Percentiles rank a stretch among this genome's conserved stretches.
Evolutionary conservation across 225 moss, liverwort and hornwort genomes (phyloP).

Genomic region (Antitrichia curtipendula): DNA sequence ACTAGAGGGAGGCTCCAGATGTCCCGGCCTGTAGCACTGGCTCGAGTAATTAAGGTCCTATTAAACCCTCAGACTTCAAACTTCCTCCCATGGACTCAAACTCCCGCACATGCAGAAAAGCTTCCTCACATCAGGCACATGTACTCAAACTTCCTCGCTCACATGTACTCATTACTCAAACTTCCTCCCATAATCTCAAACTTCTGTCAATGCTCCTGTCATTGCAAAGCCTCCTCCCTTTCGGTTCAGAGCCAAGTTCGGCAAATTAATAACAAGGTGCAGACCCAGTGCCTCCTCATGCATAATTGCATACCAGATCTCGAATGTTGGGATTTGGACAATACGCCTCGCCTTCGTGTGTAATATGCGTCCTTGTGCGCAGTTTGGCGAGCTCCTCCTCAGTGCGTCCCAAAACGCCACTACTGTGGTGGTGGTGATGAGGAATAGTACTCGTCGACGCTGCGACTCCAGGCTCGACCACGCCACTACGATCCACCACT

Average conservation of each 20-base stretch:
- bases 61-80: background rate
- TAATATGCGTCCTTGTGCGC: slow-evolving; percentile 6
- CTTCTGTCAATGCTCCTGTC: background rate
- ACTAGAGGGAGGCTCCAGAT: background rate
- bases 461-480: background rate
- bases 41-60: background rate
- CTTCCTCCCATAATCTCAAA: background rate
- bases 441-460: background rate
- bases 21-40: background rate
- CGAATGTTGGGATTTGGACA: slow-evolving; percentile 20
- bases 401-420: slow-evolving; percentile 7
- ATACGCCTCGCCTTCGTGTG: slow-evolving; percentile 25
- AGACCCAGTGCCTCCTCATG: too few relatives aligned
- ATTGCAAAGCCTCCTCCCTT: background rate
- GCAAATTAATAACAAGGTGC: too few relatives aligned
- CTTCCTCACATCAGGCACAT: background rate
- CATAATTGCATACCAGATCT: slow-evolving; percentile 6
- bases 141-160: background rate
- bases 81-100: background rate
- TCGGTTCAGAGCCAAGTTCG: too few relatives aligned
- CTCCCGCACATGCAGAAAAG: background rate
- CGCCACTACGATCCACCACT: background rate
- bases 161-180: background rate
- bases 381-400: slow-evolving; percentile 11
- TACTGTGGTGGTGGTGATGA: background rate